These are phyloP conservation scores for Trichosporon sp. DNA, from an alignment of 1,284 basidiomycete genomes.

Conservation along the genomic window DNA sequence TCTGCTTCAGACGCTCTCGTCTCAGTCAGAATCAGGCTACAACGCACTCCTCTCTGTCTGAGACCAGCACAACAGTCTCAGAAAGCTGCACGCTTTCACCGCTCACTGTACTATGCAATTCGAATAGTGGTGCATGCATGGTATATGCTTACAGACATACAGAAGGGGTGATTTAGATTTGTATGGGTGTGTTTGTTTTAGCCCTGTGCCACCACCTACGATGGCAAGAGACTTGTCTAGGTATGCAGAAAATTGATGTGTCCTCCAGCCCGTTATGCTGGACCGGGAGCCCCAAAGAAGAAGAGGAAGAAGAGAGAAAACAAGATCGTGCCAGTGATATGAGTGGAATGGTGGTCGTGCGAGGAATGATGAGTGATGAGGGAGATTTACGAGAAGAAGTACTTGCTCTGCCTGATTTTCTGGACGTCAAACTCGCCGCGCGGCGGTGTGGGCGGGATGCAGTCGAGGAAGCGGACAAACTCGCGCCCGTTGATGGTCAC, in stretches of 20 bases:
- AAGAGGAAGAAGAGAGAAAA: background rate
- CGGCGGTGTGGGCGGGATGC: constrained; percentile 75
- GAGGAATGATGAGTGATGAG: background rate
- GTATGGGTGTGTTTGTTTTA: background rate
- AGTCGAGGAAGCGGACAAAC: constrained; percentile 68
- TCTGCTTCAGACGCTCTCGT: too few relatives aligned
- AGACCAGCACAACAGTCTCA: too few relatives aligned
- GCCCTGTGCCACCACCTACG: too few relatives aligned
- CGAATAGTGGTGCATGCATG: constrained; percentile 4
- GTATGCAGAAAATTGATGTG: background rate
- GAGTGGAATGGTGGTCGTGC: background rate
- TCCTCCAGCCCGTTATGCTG: background rate
- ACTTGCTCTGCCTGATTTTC: constrained; percentile 71
- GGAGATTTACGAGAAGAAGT: constrained; percentile 66
- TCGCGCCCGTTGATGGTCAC: constrained; percentile 33
- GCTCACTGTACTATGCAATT: background rate
- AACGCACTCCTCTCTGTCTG: too few relatives aligned
- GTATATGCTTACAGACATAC: constrained; percentile 5
- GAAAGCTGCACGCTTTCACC: too few relatives aligned
- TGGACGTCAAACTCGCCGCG: constrained; percentile 86
- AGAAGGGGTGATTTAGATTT: background rate
- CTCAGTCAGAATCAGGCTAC: too few relatives aligned
- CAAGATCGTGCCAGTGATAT: too few relatives aligned
- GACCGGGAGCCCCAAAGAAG: background rate
- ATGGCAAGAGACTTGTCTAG: too few relatives aligned